Evolutionary conservation across 176 grass and related monocot species (phyloP), one percentile per base, ranked within the genome.

Genomic region (Triticum dicoccoides): DNA sequence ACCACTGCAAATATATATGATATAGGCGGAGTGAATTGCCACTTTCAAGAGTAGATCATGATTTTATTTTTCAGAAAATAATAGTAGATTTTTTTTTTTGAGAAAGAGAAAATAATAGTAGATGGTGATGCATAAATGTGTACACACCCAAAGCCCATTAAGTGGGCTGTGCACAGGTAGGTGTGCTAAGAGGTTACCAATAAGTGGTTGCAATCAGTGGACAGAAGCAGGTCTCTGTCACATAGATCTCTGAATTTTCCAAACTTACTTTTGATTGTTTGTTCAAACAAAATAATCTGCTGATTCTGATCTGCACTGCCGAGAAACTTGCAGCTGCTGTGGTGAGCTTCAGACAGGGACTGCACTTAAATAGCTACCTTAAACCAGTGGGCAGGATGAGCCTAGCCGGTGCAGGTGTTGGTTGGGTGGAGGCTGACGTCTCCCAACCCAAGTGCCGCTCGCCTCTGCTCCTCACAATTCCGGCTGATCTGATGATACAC

Each of bases 151-250:
- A 77, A 24, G 10, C 65, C 58, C 74, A 59, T 8, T 33, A 67
- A 84, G 67, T 83, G 47, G 85, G 76, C 67, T 62, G 37, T 63
- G 85, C 89, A 85, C 62, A 91, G 21, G 85, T 74, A 87, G 80
- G 61, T 84, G 81, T 14, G 58, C 34, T 83, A 5, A 44, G 73
- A 44, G 75, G 73, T 54, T 58, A 59, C 24, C 66, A 44, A 44
- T 44, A 15, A 33, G 56, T 87, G 39, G 45, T 64, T 87, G 15
- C 61, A 56, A 73, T 29, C 56, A 78, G 79, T 64, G 79, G 62
- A 8, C 11, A 78, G 32, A 30, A 78, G 56, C 25, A 42, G 0
- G 84, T 83, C 58, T 0, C 66, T 32, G 65, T 82, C 88, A 71
- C 38, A 42, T 8, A 78, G 62, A 86, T 86, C 11, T 77, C 70